Conservation (phyloP, 768 basidiomycete genomes). For the Calocybe cyanea region DNA sequence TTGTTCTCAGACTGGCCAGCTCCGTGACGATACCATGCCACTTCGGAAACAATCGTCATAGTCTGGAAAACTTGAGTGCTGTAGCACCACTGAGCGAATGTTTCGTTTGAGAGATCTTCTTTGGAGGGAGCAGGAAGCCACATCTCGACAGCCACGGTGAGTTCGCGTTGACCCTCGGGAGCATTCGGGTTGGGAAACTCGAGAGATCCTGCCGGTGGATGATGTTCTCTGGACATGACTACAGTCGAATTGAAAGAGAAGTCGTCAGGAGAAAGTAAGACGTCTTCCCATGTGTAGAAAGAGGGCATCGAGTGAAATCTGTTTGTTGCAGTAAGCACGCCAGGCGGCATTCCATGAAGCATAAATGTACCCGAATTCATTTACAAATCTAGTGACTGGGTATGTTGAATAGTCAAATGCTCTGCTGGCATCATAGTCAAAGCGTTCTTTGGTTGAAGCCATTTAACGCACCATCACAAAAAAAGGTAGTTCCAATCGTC, state of each 20-base stretch:
- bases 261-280: conserved; percentile 43
- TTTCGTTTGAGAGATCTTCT: conserved; percentile 42
- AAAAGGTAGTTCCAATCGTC: neutral
- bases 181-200: conserved; percentile 55
- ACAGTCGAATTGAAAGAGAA: conserved; percentile 57
- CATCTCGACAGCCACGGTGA: conserved; percentile 46
- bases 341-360: neutral
- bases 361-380: conserved; percentile 49
- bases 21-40: conserved; percentile 58
- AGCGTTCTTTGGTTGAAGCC: conserved; percentile 40
- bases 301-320: conserved; percentile 65
- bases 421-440: conserved; percentile 48
- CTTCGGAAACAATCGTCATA: conserved; percentile 56
- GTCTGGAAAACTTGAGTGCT: conserved; percentile 60
- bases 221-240: conserved; percentile 53
- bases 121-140: conserved; percentile 54
- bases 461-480: neutral
- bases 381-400: conserved; percentile 49
- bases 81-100: conserved; percentile 63
- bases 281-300: conserved; percentile 59
- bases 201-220: conserved; percentile 49
- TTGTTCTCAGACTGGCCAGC: conserved; percentile 56
- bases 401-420: conserved; percentile 55
- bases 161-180: conserved; percentile 46
- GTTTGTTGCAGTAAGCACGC: neutral